A percentile compares a stretch with the other conserved stretches of the same genome.
Evolutionary conservation across 768 basidiomycete genomes (phyloP).

Genomic region (Rhizopogon salebrosus): DNA sequence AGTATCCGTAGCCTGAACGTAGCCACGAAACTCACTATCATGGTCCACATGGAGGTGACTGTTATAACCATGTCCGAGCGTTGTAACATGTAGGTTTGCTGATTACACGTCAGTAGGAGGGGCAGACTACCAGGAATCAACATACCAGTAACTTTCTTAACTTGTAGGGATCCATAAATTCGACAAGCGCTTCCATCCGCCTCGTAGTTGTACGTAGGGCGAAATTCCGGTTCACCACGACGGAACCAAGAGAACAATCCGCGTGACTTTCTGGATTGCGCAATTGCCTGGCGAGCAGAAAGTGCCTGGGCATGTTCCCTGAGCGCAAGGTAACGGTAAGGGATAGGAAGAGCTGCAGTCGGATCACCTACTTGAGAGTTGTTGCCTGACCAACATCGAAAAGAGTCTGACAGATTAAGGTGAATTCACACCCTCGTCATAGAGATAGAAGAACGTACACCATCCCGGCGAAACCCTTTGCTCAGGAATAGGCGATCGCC

Average conservation of each 20-base stretch:
- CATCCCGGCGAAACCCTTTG: conserved; percentile 76
- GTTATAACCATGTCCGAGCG: conserved; percentile 90
- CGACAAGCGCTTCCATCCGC: conserved; percentile 76
- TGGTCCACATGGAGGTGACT: conserved; percentile 88
- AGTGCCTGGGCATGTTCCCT: conserved; percentile 63
- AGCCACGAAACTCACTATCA: conserved; percentile 47
- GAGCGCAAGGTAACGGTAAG: background rate
- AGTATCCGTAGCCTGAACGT: background rate
- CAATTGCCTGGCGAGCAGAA: conserved; percentile 63
- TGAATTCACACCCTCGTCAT: background rate
- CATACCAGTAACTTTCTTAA: conserved; percentile 87
- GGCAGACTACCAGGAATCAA: background rate
- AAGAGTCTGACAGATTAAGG: conserved; percentile 42
- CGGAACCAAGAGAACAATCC: conserved; percentile 62
- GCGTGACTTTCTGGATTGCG: conserved; percentile 71
- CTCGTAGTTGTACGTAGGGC: conserved; percentile 69
- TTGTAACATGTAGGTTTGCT: conserved; percentile 94
- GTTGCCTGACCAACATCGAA: conserved; percentile 85
- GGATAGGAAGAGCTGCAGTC: no score
- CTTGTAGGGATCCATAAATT: conserved; percentile 74
- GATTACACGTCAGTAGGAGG: background rate
- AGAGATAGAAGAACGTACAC: conserved; percentile 41
- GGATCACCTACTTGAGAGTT: conserved; percentile 46
- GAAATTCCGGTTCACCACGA: conserved; percentile 41
- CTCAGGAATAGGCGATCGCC: conserved; percentile 88